Evolutionary conservation across 768 basidiomycete species (phyloP).

Genomic region (Podaxis pistillaris): DNA sequence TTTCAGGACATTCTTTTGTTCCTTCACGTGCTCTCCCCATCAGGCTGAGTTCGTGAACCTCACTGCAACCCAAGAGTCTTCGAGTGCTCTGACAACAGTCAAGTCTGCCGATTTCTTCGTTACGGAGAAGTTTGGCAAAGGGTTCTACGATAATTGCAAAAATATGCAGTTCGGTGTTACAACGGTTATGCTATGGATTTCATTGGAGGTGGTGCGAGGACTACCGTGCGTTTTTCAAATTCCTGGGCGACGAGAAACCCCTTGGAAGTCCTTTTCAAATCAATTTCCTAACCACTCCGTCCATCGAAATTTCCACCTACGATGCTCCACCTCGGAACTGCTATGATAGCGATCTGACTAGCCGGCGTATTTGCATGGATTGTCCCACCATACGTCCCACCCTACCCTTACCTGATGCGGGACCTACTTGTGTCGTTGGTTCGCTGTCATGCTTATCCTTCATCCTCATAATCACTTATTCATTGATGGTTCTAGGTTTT

Average conservation of each 20-base stretch:
- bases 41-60: constrained; percentile 84
- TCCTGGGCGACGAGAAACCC: constrained; percentile 80
- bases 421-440: constrained; percentile 75
- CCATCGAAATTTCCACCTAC: constrained; percentile 48
- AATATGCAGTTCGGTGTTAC: constrained; percentile 86
- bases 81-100: constrained; percentile 67
- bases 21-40: constrained; percentile 92
- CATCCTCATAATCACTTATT: constrained; percentile 76
- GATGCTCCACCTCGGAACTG: constrained; percentile 68
- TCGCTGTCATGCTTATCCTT: constrained; percentile 83
- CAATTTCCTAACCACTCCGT: constrained; percentile 64
- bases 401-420: constrained; percentile 67
- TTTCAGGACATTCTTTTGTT: constrained; percentile 93
- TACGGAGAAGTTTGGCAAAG: constrained; percentile 62
- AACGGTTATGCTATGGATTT: constrained; percentile 97
- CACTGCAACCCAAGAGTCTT: constrained; percentile 71
- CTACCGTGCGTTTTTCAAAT: constrained; percentile 74
- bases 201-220: constrained; percentile 90
- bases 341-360: constrained; percentile 68
- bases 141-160: constrained; percentile 92
- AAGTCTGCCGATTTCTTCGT: constrained; percentile 87
- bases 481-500: constrained; percentile 66
- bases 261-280: constrained; percentile 98
- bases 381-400: constrained; percentile 81
- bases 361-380: constrained; percentile 92